Conservation (phyloP, 768 basidiomycete species). For the Pulveroboletus sp. region DNA sequence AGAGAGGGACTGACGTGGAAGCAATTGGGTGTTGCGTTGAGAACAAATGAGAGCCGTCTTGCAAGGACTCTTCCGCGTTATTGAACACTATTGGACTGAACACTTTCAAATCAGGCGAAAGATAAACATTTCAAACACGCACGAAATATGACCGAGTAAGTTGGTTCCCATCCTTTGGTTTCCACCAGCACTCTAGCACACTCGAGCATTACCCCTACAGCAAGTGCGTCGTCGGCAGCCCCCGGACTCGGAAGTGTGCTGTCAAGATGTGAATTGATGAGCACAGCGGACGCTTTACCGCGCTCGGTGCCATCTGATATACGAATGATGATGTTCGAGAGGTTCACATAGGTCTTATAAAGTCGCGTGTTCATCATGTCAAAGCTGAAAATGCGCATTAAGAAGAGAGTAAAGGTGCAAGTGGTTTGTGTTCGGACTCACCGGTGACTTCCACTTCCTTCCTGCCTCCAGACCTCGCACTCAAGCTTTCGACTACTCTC, state of each 20-base stretch:
- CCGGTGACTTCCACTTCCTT: conserved; percentile 86
- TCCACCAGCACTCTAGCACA: conserved; percentile 68
- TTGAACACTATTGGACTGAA: conserved; percentile 68
- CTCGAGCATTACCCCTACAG: conserved; percentile 91
- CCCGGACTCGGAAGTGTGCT: conserved; percentile 86
- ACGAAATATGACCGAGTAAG: conserved; percentile 80
- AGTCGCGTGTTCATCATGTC: conserved; percentile 86
- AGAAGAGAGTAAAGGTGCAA: background rate
- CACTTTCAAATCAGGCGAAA: background rate
- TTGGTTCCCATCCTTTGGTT: conserved; percentile 66
- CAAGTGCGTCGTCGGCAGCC: conserved; percentile 82
- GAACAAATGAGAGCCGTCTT: conserved; percentile 92
- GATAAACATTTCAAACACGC: conserved; percentile 26
- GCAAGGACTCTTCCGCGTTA: conserved; percentile 89
- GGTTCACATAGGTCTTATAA: conserved; percentile 81
- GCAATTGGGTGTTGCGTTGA: conserved; percentile 82
- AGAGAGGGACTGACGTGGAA: conserved; percentile 48
- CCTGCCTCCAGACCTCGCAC: conserved; percentile 89
- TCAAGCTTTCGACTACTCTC: conserved; percentile 55
- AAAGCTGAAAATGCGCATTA: conserved; percentile 48
- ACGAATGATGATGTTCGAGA: conserved; percentile 87
- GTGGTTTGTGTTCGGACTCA: conserved; percentile 33
- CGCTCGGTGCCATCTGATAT: conserved; percentile 70
- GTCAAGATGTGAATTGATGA: conserved; percentile 88
- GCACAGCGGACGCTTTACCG: conserved; percentile 75